These are phyloP conservation scores for Vachellia pachyceras DNA, from an alignment of 306 rosid species.

Conservation along the genomic window DNA sequence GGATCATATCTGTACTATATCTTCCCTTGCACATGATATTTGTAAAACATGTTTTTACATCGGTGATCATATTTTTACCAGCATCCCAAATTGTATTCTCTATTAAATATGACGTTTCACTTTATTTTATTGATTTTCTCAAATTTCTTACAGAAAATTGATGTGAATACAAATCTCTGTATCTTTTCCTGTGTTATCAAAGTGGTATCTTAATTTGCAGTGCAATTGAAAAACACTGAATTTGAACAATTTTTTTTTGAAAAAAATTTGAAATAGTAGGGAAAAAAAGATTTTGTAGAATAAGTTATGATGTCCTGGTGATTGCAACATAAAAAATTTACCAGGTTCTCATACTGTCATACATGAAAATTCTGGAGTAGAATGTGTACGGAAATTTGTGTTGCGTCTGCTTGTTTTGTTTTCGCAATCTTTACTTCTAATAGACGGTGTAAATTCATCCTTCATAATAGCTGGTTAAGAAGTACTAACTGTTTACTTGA, in stretches of 20 bases:
- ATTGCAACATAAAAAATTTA: neutral
- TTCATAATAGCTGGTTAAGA: neutral
- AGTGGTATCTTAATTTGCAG: neutral
- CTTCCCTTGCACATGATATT: conserved; percentile 5
- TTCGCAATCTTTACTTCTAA: neutral
- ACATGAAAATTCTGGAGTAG: neutral
- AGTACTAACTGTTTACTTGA: neutral
- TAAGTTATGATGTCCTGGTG: neutral
- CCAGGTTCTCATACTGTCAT: neutral
- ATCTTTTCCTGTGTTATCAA: neutral
- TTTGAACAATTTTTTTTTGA: neutral
- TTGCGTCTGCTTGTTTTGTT: neutral
- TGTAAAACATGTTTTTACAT: neutral
- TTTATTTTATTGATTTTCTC: neutral
- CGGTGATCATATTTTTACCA: neutral
- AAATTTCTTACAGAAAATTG: neutral
- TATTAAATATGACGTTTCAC: neutral
- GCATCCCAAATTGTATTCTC: neutral
- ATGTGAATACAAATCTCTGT: neutral
- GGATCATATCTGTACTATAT: conserved; percentile 15
- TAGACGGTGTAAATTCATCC: neutral
- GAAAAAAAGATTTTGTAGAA: neutral
- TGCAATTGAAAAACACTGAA: neutral
- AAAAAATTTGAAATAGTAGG: neutral
- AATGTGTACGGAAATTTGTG: neutral